phyloP scores from a whole-genome alignment of 2,329 filamentous ascomycete species.

The Diaporthe helianthi region DNA sequence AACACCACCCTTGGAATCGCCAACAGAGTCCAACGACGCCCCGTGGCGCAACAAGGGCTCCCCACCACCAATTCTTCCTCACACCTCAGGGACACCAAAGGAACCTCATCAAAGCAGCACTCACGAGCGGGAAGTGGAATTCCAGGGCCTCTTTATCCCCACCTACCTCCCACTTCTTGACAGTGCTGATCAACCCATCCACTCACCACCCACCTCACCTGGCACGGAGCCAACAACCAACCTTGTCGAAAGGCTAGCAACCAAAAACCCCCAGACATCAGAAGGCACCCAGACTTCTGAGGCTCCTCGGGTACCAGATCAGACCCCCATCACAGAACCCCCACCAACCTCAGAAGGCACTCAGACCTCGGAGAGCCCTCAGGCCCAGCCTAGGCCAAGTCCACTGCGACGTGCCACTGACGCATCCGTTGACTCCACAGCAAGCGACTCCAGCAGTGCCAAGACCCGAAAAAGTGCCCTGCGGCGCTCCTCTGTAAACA shows the following conservation, averaged over 20 bases:
- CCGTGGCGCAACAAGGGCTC: slow-evolving; percentile 39
- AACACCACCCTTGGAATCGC: slow-evolving; percentile 9
- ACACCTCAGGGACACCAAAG: slow-evolving; percentile 47
- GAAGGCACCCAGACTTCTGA: slow-evolving; percentile 18
- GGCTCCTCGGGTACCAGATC: neutral
- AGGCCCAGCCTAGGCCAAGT: slow-evolving; percentile 35
- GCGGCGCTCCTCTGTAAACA: slow-evolving; percentile 55
- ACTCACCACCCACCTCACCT: slow-evolving; percentile 37
- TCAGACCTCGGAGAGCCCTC: slow-evolving; percentile 8
- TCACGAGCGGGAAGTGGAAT: slow-evolving; percentile 64
- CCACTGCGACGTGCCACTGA: slow-evolving; percentile 52
- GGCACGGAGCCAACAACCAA: slow-evolving; percentile 34
- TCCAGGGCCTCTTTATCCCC: slow-evolving; percentile 69
- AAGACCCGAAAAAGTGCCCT: slow-evolving; percentile 60
- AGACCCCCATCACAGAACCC: slow-evolving; percentile 13
- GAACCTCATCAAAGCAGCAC: slow-evolving; percentile 52
- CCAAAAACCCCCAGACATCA: slow-evolving; percentile 33
- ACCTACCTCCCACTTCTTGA: slow-evolving; percentile 69
- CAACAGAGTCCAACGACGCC: slow-evolving; percentile 32
- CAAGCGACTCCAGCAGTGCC: slow-evolving; percentile 54
- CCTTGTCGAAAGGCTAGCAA: slow-evolving; percentile 25
- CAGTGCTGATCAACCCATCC: slow-evolving; percentile 43
- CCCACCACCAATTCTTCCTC: slow-evolving; percentile 50
- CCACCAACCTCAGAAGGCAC: slow-evolving; percentile 19
- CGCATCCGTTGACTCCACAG: slow-evolving; percentile 60